Conservation (phyloP, 148 eudicot genomes). For the Rhododendron ferrugineum region DNA sequence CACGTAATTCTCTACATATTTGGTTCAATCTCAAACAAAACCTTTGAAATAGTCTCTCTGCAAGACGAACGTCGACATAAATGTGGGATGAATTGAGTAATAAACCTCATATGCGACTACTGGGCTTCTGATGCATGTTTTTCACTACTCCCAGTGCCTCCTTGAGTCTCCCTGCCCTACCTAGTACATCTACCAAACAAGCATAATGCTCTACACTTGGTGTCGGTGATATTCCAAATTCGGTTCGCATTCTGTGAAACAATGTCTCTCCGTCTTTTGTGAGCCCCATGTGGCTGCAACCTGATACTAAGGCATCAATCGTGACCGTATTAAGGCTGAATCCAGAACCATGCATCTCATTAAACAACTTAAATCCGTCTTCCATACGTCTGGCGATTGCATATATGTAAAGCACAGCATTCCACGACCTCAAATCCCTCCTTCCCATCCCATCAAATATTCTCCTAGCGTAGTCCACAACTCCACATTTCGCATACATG, state of each 20-base stretch:
- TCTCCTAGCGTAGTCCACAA: slow-evolving; percentile 22
- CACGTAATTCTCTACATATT: slow-evolving; percentile 32
- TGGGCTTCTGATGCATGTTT: slow-evolving; percentile 37
- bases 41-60: slow-evolving; percentile 28
- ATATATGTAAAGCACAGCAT: slow-evolving; percentile 30
- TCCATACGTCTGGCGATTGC: slow-evolving; percentile 26
- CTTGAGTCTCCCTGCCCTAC: slow-evolving; percentile 35
- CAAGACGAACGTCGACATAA: slow-evolving; percentile 25
- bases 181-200: slow-evolving; percentile 40
- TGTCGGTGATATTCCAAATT: slow-evolving; percentile 24
- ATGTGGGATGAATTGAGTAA: slow-evolving; percentile 39
- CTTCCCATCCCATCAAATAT: slow-evolving; percentile 27
- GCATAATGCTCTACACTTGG: slow-evolving; percentile 41
- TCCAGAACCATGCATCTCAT: slow-evolving; percentile 30
- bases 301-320: slow-evolving; percentile 30
- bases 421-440: slow-evolving; percentile 35
- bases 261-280: slow-evolving; percentile 19
- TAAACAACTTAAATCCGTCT: slow-evolving; percentile 26
- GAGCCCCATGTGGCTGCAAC: slow-evolving; percentile 30
- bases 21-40: slow-evolving; percentile 35
- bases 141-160: slow-evolving; percentile 31
- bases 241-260: slow-evolving; percentile 27
- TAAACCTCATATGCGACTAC: slow-evolving; percentile 40
- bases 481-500: slow-evolving; percentile 45
- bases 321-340: slow-evolving; percentile 28